Percentiles rank a stretch among this genome's conserved stretches.
These are phyloP conservation scores for Ceriops decandra DNA, from an alignment of 345 rosid genomes.

Conservation along the genomic window DNA sequence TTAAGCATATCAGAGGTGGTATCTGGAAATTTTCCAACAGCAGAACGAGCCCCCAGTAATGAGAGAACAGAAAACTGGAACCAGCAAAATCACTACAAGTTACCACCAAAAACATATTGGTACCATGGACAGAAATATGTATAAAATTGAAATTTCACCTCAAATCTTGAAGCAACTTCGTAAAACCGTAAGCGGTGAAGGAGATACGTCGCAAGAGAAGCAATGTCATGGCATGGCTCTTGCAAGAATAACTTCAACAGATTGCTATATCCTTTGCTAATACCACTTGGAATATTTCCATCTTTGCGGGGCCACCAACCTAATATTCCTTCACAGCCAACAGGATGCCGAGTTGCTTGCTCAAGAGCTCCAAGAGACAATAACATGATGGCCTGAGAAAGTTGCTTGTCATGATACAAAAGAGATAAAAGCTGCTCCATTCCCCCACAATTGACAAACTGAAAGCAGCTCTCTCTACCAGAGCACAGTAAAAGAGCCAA, in stretches of 20 bases:
- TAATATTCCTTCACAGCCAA: conserved; percentile 89
- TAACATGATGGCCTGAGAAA: conserved; percentile 52
- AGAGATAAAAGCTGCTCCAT: conserved; percentile 63
- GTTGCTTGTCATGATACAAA: conserved; percentile 43
- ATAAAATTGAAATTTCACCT: conserved; percentile 45
- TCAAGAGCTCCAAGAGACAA: conserved; percentile 76
- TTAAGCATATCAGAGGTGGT: conserved; percentile 43
- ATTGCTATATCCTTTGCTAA: conserved; percentile 73
- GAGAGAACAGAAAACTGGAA: conserved; percentile 72
- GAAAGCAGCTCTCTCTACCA: conserved; percentile 89
- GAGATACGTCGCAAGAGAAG: conserved; percentile 68
- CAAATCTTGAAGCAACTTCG: conserved; percentile 88
- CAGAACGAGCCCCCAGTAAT: conserved; percentile 51
- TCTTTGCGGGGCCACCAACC: conserved; percentile 99
- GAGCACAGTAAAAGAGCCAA: conserved; percentile 76
- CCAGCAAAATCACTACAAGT: conserved; percentile 25
- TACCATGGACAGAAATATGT: conserved; percentile 4
- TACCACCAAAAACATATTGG: conserved; percentile 2
- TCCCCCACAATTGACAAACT: conserved; percentile 76
- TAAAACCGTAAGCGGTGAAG: conserved; percentile 85
- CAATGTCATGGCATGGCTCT: conserved; percentile 78
- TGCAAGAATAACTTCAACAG: conserved; percentile 73
- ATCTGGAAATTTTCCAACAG: conserved; percentile 33
- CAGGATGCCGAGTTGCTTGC: conserved; percentile 84
- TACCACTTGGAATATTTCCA: conserved; percentile 61